Base-by-base conservation (phyloP, 2,329 filamentous ascomycete species). In the Calonectria ilicicola region DNA sequence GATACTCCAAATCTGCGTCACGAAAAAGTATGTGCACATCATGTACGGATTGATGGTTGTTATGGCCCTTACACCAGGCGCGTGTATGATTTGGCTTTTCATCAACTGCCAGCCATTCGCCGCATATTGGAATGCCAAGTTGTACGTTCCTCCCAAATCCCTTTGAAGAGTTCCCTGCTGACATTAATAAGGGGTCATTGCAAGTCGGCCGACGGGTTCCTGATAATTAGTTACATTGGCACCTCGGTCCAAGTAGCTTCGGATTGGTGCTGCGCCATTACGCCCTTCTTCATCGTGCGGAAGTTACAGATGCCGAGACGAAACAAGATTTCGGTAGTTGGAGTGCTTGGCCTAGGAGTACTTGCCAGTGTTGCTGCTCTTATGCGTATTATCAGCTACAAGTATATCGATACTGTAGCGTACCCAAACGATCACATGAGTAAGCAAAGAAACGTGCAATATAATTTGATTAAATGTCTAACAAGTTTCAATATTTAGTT, bases 251-350 rank as follows among this genome's bases (percentile, higher is more conserved):
- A 78, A 19, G 78, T 79, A 4, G 65, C 76, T 1, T 73, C 78
- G 0, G 81, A 82, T 44, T 82, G 81, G 80, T 70, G 75, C 1
- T 81, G 77, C 29, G 80, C 79, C 14, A 78, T 76, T 7, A 77
- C 77, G 2, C 81, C 81, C 0, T 80, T 81, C 65, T 82, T 82
- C 63, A 77, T 82, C 4, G 62, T 83, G 1, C 62, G 70, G 19
- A 72, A 72, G 0, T 21, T 82, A 0, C 80, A 81, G 49, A 81
- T 82, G 77, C 71, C 76, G 0, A 72, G 64, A 5, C 68, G 77
- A 0, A 72, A 72, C 26, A 82, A 82, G 60, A 58, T 76, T 1
- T 70, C 72, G 0, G 74, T 76, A 2, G 67, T 74, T 1, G 67
- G 49, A 1, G 60, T 76, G 1, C 42, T 76, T 1, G 69, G 74